Evolutionary conservation across 1,284 basidiomycete species (phyloP).

Genomic region (Cryptococcus neoformans): DNA sequence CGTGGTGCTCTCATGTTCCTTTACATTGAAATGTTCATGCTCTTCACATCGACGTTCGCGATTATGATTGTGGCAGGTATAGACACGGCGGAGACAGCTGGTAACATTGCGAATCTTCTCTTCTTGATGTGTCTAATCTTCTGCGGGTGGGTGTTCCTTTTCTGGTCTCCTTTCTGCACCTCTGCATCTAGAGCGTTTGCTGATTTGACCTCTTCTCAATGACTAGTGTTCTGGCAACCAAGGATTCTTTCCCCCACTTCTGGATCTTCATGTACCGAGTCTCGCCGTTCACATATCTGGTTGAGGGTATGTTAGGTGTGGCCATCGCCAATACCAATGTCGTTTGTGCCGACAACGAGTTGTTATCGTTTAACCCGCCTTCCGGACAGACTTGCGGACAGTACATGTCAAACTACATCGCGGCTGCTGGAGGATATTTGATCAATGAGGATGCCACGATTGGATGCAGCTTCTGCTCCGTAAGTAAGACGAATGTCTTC

Average conservation of each 20-base stretch:
- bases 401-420: slow-evolving; percentile 48
- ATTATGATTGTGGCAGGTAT: slow-evolving; percentile 44
- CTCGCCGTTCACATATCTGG: slow-evolving; percentile 64
- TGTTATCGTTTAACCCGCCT: slow-evolving; percentile 44
- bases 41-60: slow-evolving; percentile 50
- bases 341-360: slow-evolving; percentile 48
- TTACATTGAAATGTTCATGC: slow-evolving; percentile 42
- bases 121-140: slow-evolving; percentile 51
- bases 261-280: slow-evolving; percentile 80
- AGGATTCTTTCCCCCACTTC: slow-evolving; percentile 58
- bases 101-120: slow-evolving; percentile 50
- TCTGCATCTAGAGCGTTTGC: slow-evolving; percentile 3
- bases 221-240: slow-evolving; percentile 52
- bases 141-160: slow-evolving; percentile 36
- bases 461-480: slow-evolving; percentile 50
- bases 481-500: slow-evolving; percentile 58
- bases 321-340: slow-evolving; percentile 45
- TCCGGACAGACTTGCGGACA: slow-evolving; percentile 48
- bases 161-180: background rate
- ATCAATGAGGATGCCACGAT: slow-evolving; percentile 30
- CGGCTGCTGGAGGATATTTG: slow-evolving; percentile 45
- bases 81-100: slow-evolving; percentile 47
- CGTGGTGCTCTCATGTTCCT: slow-evolving; percentile 48
- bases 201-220: background rate
- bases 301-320: slow-evolving; percentile 48